Base-by-base conservation (phyloP, 805 yeast species). In the Metschnikowia lochheadii region DNA sequence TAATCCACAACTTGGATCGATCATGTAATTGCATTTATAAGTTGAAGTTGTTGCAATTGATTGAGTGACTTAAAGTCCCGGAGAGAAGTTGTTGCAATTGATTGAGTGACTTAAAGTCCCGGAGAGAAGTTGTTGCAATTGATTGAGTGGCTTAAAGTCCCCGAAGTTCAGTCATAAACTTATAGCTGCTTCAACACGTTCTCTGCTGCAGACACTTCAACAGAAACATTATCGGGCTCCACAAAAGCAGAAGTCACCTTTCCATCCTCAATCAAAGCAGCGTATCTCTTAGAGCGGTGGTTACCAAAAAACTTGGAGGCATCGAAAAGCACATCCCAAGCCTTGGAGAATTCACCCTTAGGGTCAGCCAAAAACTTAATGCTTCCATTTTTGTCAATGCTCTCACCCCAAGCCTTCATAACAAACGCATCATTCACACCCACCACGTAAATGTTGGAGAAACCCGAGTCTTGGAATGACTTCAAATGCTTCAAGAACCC, bases 381-480 rank as follows among this genome's bases (percentile, higher is more conserved):
- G 34, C 45, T 40, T n/a, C 58, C 59, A 15, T 56, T 57, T 17
- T 57, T 56, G 43, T 59, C 63, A 26, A 65, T 55, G 36, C 69
- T 58, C 49, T 82, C 78, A 40, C 80, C 81, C 96, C 96, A 90
- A 0, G 94, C 91, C 59, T 81, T 79, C 62, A 84, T 81, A 45
- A 89, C 96, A 66, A 90, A 90, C 2, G 94, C 79, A 64, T 90
- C 97, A 67, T 90, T 90, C 44, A 88, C 96, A 17, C 94, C 77
- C 34, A 90, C 80, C 40, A 90, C 81, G 60, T 76, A 82, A 46
- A 89, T 67, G 42, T 80, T 69, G 23, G 69, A 59, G 68, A 80
- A 76, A n/a, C 96, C 96, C 68, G 85, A 84, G 29, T 73, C 75
- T 53, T 78, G 72, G 62, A 89, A 80, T 33, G 77, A 73, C 6